Percentiles rank a stretch among this genome's conserved stretches.
Conservation (phyloP, 805 yeast species). For the Wickerhamiella alocasiicola region DNA sequence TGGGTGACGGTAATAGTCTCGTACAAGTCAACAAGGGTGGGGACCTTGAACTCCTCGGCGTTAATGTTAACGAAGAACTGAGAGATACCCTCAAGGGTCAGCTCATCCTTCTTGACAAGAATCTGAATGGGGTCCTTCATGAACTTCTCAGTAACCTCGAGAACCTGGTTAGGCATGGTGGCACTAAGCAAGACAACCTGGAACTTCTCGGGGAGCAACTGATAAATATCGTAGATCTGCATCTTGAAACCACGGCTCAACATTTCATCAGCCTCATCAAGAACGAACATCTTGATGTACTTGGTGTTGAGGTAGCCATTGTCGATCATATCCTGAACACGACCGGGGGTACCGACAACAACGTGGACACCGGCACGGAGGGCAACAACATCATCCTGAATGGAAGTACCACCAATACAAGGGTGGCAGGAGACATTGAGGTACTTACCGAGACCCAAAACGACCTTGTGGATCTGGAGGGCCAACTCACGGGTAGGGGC, state of each 20-base stretch:
- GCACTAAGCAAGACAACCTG: conserved; percentile 95
- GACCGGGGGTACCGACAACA: conserved; percentile 97
- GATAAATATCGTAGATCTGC: conserved; percentile 88
- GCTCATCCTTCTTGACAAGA: conserved; percentile 88
- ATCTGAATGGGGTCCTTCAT: conserved; percentile 92
- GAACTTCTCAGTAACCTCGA: conserved; percentile 82
- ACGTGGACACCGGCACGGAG: conserved; percentile 80
- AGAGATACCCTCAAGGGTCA: conserved; percentile 89
- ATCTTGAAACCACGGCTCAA: conserved; percentile 86
- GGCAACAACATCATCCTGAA: conserved; percentile 77
- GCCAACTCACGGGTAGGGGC: conserved; percentile 99
- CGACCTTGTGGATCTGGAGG: conserved; percentile 87
- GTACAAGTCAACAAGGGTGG: conserved; percentile 86
- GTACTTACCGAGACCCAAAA: conserved; percentile 77
- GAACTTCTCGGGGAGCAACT: conserved; percentile 72
- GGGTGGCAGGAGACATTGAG: conserved; percentile 89
- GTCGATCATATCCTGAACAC: conserved; percentile 92
- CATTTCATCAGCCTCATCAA: conserved; percentile 98
- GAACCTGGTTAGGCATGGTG: conserved; percentile 84
- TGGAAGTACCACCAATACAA: conserved; percentile 92
- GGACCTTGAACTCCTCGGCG: conserved; percentile 88
- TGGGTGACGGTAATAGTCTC: conserved; percentile 93
- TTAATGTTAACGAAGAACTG: conserved; percentile 87
- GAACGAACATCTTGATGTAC: conserved; percentile 80
- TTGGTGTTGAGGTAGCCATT: conserved; percentile 74